Evolutionary conservation across 2,329 filamentous ascomycete genomes (phyloP), one percentile per base, ranked within the genome.

Genomic region (Thelonectria blattea): DNA sequence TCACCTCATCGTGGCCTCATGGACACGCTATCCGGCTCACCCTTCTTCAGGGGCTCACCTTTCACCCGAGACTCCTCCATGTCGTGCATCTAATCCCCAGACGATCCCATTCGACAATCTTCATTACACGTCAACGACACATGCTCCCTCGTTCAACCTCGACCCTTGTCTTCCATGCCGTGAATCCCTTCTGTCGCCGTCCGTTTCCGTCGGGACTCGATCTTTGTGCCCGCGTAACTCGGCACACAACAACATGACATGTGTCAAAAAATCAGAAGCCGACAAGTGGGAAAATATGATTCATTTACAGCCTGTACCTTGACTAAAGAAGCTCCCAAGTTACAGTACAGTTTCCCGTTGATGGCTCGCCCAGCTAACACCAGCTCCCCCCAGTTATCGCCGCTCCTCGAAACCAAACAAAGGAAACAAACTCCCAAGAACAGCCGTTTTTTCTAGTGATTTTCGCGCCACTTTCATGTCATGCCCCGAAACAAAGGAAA

Each of bases 401-500:
- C 27, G 27, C 39, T n/a, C 14, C 43, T 30, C 15, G 39, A 20
- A 42, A 20, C 6, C 5, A 42, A 17, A 20, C 5, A 18, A 42
- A 20, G 9, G 39, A 9, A 42, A 45, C 4, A 7, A n/a, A 45
- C 42, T 24, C 22, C 22, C 45, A 22, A 22, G 27, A 18, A 20
- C 11, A 22, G 14, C n/a, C 45, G 14, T 43, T 56, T 56, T 56
- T 56, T 51, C 34, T 14, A 7, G 18, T 14, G 39, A 39, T 56
- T 56, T 56, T 51, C 54, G 39, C 46, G 46, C 15, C 54, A 12
- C 14, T 50, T 56, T 56, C 39, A 39, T 50, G 9, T 10, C 24
- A 22, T 39, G 27, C 47, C 47, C 46, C 46, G 37, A 60, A 11
- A 54, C 62, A 63, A 62, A 45, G 2, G 61, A 63, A 34, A 17